phyloP scores from a whole-genome alignment of 305 asterid genomes.

The Plantago coronopus region DNA sequence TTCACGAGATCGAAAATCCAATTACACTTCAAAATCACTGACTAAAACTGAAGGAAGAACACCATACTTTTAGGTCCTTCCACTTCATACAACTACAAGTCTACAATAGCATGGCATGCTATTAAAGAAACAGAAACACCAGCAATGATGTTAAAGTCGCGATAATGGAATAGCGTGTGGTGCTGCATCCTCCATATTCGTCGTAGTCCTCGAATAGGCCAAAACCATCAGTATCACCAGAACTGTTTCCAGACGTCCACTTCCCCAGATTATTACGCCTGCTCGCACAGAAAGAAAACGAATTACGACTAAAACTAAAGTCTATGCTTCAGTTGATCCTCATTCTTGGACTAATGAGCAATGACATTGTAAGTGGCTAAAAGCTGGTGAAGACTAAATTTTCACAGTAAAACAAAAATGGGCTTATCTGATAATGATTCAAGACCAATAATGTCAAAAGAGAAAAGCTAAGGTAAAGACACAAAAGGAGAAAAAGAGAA shows the following conservation, averaged over 20 bases:
- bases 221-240: constrained; percentile 42
- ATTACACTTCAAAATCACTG: constrained; percentile 24
- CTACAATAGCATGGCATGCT: constrained; percentile 10
- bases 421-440: not conserved
- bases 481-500: not conserved
- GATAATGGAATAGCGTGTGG: constrained; percentile 17
- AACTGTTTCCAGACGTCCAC: constrained; percentile 52
- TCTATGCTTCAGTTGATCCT: too few relatives aligned
- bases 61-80: constrained; percentile 28
- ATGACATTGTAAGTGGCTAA: not conserved
- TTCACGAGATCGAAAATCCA: constrained; percentile 18
- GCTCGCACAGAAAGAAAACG: constrained; percentile 6
- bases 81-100: constrained; percentile 27
- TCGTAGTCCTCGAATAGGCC: constrained; percentile 60
- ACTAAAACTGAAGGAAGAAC: constrained; percentile 20
- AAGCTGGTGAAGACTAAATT: not conserved
- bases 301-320: not conserved
- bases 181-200: constrained; percentile 36
- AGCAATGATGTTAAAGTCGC: constrained; percentile 25
- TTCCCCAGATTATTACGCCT: constrained; percentile 64
- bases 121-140: constrained; percentile 26
- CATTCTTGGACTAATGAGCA: too few relatives aligned
- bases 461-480: constrained; percentile 2
- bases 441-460: constrained; percentile 3
- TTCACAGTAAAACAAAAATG: not conserved